phyloP scores from a whole-genome alignment of 768 basidiomycete genomes.

The Crassisporium funariophilum region DNA sequence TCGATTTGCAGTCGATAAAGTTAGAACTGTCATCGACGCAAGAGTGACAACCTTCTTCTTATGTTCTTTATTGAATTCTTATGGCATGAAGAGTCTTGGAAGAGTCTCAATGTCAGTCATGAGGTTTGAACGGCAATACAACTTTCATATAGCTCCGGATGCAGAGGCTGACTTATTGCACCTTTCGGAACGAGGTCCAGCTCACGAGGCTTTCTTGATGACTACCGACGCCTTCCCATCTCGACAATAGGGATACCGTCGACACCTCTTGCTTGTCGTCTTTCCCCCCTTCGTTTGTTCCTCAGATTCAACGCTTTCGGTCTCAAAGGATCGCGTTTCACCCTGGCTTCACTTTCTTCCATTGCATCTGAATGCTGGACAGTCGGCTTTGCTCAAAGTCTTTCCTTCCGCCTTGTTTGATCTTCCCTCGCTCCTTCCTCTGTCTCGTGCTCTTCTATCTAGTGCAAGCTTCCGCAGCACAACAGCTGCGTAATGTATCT shows the following conservation, averaged over 20 bases:
- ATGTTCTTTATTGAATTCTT: conserved; percentile 10
- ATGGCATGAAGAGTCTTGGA: conserved; percentile 8
- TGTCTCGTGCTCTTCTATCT: conserved; percentile 8
- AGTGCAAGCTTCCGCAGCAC: conserved; percentile 12
- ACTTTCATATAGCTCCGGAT: conserved; percentile 12
- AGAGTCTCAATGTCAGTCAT: conserved; percentile 12
- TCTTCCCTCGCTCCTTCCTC: conserved; percentile 10
- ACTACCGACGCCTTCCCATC: conserved; percentile 2
- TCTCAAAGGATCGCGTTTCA: conserved; percentile 1
- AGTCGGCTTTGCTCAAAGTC: not conserved
- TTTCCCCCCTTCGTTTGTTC: not conserved
- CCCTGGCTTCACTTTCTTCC: conserved; percentile 4
- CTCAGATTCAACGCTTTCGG: conserved; percentile 1
- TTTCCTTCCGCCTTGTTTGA: not conserved
- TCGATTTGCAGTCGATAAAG: no score
- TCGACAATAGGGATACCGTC: not conserved
- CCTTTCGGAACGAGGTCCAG: conserved; percentile 4
- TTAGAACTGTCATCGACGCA: conserved; percentile 2
- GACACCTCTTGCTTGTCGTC: not conserved
- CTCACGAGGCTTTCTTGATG: conserved; percentile 8
- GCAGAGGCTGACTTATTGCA: not conserved
- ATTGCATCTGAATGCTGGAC: conserved; percentile 9
- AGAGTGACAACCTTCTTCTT: no score
- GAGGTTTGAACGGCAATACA: conserved; percentile 4
- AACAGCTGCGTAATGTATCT: conserved; percentile 37